A percentile compares a stretch with the other conserved stretches of the same genome.
Evolutionary conservation across 192 early-diverging fungal genomes (phyloP).

Genomic region (Linnemannia zychae): DNA sequence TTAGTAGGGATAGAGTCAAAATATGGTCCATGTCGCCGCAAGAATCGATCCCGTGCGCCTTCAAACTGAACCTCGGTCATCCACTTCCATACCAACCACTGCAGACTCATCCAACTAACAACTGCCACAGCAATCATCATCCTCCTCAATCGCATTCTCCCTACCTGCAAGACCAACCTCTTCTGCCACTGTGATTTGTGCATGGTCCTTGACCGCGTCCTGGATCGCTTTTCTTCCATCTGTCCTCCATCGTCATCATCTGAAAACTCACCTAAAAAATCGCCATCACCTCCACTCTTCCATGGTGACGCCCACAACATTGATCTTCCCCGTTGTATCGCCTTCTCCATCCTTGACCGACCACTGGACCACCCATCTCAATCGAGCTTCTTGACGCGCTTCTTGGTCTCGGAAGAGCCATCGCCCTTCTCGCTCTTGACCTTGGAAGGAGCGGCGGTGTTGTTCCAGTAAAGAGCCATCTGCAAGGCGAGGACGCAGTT

Average conservation of each 20-base stretch:
- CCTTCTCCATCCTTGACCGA: slow-evolving; percentile 39
- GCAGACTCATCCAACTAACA: slow-evolving; percentile 26
- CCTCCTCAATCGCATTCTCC: slow-evolving; percentile 23
- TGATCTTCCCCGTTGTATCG: slow-evolving; percentile 28
- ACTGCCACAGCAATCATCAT: slow-evolving; percentile 21
- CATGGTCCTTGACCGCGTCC: slow-evolving; percentile 48
- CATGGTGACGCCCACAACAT: slow-evolving; percentile 20
- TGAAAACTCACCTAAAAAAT: slow-evolving; percentile 3
- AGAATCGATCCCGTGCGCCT: slow-evolving; percentile 33
- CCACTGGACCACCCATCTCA: slow-evolving; percentile 57
- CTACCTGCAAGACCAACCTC: slow-evolving; percentile 34
- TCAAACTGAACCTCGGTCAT: slow-evolving; percentile 49
- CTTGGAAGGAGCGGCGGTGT: slow-evolving; percentile 8
- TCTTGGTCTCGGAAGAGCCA: slow-evolving; percentile 38
- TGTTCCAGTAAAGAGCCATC: slow-evolving; percentile 84
- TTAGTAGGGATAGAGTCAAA: slow-evolving; percentile 8
- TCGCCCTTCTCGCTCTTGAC: slow-evolving; percentile 30
- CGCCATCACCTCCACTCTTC: slow-evolving; percentile 1
- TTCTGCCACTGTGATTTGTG: slow-evolving; percentile 30
- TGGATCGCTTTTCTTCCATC: slow-evolving; percentile 31
- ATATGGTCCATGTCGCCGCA: slow-evolving; percentile 34
- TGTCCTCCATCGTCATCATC: slow-evolving; percentile 2
- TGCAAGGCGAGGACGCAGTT: slow-evolving; percentile 86
- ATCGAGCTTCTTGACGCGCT: slow-evolving; percentile 54
- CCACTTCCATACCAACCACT: slow-evolving; percentile 43